These are phyloP conservation scores for Kernera saxatilis DNA, from an alignment of 345 rosid species.

Conservation along the genomic window DNA sequence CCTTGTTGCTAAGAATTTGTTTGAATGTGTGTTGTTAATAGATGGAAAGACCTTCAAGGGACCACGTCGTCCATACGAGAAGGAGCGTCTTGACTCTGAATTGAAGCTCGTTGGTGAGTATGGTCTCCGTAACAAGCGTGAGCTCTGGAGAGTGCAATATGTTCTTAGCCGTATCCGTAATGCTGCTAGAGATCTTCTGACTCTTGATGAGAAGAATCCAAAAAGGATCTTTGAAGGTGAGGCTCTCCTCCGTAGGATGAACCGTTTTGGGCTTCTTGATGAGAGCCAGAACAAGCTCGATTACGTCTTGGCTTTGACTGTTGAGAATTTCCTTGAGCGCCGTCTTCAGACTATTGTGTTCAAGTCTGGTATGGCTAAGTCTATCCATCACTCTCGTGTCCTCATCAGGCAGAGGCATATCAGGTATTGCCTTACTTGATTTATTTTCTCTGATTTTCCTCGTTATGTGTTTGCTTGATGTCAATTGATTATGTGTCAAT, in stretches of 20 bases:
- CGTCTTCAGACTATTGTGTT: constrained; percentile 62
- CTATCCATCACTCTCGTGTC: constrained; percentile 63
- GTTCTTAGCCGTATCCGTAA: constrained; percentile 57
- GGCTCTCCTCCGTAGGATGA: constrained; percentile 56
- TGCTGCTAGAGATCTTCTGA: constrained; percentile 53
- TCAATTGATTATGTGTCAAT: too few species aligned
- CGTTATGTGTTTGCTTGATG: neutral
- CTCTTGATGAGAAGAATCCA: constrained; percentile 61
- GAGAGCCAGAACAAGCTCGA: constrained; percentile 80
- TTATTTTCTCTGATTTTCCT: neutral
- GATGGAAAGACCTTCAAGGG: constrained; percentile 64
- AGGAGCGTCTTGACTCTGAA: constrained; percentile 63
- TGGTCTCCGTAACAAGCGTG: constrained; percentile 61
- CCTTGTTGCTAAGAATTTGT: neutral
- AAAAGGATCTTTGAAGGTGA: constrained; percentile 60
- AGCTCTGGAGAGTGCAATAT: constrained; percentile 65
- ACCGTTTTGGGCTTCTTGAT: constrained; percentile 54
- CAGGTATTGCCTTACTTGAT: constrained; percentile 21
- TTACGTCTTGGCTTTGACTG: constrained; percentile 64
- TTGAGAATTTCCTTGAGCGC: constrained; percentile 68
- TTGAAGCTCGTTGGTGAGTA: constrained; percentile 62
- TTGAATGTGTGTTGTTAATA: neutral
- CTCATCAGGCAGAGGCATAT: constrained; percentile 68
- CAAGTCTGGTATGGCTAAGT: constrained; percentile 69
- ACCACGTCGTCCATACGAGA: constrained; percentile 61